These are phyloP conservation scores for Raphanus sativus DNA, from an alignment of 345 rosid species.

Conservation along the genomic window DNA sequence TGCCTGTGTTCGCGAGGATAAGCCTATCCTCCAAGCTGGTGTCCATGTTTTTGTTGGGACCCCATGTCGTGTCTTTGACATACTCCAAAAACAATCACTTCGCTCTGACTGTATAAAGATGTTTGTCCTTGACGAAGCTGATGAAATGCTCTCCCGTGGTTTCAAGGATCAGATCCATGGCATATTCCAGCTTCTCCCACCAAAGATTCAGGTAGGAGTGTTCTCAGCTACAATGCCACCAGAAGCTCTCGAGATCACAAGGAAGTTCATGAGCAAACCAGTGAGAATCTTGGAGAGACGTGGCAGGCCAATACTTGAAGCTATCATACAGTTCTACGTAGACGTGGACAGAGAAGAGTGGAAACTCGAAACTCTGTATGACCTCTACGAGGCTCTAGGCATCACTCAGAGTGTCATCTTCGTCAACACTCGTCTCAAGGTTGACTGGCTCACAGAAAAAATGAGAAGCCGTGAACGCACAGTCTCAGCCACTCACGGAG, in stretches of 20 bases:
- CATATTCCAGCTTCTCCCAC: slow-evolving; percentile 56
- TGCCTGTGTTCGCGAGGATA: slow-evolving; percentile 84
- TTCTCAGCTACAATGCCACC: slow-evolving; percentile 69
- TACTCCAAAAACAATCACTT: slow-evolving; percentile 77
- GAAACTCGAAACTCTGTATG: slow-evolving; percentile 75
- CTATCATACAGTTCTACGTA: slow-evolving; percentile 54
- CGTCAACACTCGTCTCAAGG: slow-evolving; percentile 58
- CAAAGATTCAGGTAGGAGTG: slow-evolving; percentile 53
- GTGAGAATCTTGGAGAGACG: slow-evolving; percentile 54
- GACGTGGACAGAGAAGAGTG: slow-evolving; percentile 61
- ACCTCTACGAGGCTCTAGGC: slow-evolving; percentile 62
- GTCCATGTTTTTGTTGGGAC: slow-evolving; percentile 88
- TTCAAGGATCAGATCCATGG: slow-evolving; percentile 76
- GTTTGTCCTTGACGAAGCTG: slow-evolving; percentile 82
- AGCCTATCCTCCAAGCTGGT: slow-evolving; percentile 68
- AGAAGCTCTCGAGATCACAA: slow-evolving; percentile 54
- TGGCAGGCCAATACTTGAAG: slow-evolving; percentile 55
- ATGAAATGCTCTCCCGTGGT: slow-evolving; percentile 86
- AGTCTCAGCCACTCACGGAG: slow-evolving; percentile 57
- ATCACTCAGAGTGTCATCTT: slow-evolving; percentile 58
- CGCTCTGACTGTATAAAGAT: slow-evolving; percentile 70
- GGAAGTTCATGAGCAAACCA: slow-evolving; percentile 57
- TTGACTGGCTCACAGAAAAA: slow-evolving; percentile 59
- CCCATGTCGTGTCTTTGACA: slow-evolving; percentile 78
- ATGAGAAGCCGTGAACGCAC: slow-evolving; percentile 55